A percentile compares a stretch with the other conserved stretches of the same genome.
phyloP scores from a whole-genome alignment of 352 stramenopile genomes.

The Globisporangium heterothallicum region DNA sequence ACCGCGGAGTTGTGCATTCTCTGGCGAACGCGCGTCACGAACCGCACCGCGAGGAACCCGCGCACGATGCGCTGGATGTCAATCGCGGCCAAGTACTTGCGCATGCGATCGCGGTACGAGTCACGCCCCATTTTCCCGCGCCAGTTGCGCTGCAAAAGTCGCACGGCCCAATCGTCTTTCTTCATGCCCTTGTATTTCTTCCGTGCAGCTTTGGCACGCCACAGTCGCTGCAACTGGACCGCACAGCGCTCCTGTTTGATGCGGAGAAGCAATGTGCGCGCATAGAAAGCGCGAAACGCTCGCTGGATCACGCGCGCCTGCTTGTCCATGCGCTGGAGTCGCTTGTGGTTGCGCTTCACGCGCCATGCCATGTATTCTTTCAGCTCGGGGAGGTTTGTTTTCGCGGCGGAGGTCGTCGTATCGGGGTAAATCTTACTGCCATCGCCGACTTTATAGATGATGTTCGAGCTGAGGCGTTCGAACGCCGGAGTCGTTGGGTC shows the following conservation, averaged over 20 bases:
- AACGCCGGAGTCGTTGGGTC: constrained; percentile 82
- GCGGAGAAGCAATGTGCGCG: constrained; percentile 71
- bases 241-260: constrained; percentile 75
- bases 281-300: constrained; percentile 87
- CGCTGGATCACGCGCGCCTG: constrained; percentile 87
- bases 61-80: constrained; percentile 87
- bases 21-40: constrained; percentile 47
- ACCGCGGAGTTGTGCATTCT: constrained; percentile 51
- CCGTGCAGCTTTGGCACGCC: constrained; percentile 76
- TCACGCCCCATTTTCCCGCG: constrained; percentile 85
- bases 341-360: constrained; percentile 91
- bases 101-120: constrained; percentile 70
- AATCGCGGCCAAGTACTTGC: constrained; percentile 68
- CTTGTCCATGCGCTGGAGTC: constrained; percentile 79
- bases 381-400: constrained; percentile 58
- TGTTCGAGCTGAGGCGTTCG: constrained; percentile 81
- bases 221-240: constrained; percentile 84
- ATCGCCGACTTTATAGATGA: constrained; percentile 77
- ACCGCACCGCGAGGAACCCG: constrained; percentile 59
- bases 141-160: constrained; percentile 89
- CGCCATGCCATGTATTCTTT: constrained; percentile 96
- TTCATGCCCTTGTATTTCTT: constrained; percentile 74
- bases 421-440: constrained; percentile 86
- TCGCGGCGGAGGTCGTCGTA: not conserved
- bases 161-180: constrained; percentile 86